Percentiles rank a stretch among this genome's conserved stretches.
Evolutionary conservation across 805 yeast species (phyloP).

Genomic region (Pichia membranifaciens): DNA sequence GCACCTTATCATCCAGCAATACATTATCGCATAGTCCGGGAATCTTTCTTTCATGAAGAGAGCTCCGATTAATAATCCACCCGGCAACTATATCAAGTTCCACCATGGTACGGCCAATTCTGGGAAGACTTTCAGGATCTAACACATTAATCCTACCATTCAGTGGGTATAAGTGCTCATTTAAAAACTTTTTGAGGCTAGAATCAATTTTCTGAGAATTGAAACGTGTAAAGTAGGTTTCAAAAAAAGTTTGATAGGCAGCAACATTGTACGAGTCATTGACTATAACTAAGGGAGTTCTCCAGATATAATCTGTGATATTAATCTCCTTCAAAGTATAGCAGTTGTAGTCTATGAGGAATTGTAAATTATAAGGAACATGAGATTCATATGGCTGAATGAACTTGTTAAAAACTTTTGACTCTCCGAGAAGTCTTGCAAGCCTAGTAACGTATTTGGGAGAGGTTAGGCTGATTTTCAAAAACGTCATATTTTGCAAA

Average conservation of each 20-base stretch:
- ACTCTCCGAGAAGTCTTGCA: slow-evolving; percentile 41
- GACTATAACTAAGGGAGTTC: slow-evolving; percentile 43
- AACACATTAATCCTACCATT: slow-evolving; percentile 26
- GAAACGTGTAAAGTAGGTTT: slow-evolving; percentile 21
- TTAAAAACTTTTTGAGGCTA: slow-evolving; percentile 31
- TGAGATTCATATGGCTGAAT: slow-evolving; percentile 72
- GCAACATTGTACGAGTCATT: background rate
- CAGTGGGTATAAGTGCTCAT: slow-evolving; percentile 15
- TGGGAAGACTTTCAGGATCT: slow-evolving; percentile 29
- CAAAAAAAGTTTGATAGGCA: slow-evolving; percentile 19
- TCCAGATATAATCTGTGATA: slow-evolving; percentile 40
- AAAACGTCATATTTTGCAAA: slow-evolving; percentile 54
- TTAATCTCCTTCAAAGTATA: slow-evolving; percentile 80
- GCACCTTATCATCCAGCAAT: slow-evolving; percentile 10
- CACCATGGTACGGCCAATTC: slow-evolving; percentile 57
- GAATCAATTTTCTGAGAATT: slow-evolving; percentile 26
- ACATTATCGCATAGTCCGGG: slow-evolving; percentile 30
- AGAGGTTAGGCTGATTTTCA: slow-evolving; percentile 62
- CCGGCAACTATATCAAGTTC: slow-evolving; percentile 68
- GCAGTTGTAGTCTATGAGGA: slow-evolving; percentile 74
- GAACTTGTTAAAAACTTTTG: slow-evolving; percentile 33
- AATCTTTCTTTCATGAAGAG: slow-evolving; percentile 38
- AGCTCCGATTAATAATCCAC: slow-evolving; percentile 52
- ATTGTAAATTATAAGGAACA: slow-evolving; percentile 70
- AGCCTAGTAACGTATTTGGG: slow-evolving; percentile 56